phyloP scores from a whole-genome alignment of 495 filamentous ascomycete species.

The Lophiotrema nucula region DNA sequence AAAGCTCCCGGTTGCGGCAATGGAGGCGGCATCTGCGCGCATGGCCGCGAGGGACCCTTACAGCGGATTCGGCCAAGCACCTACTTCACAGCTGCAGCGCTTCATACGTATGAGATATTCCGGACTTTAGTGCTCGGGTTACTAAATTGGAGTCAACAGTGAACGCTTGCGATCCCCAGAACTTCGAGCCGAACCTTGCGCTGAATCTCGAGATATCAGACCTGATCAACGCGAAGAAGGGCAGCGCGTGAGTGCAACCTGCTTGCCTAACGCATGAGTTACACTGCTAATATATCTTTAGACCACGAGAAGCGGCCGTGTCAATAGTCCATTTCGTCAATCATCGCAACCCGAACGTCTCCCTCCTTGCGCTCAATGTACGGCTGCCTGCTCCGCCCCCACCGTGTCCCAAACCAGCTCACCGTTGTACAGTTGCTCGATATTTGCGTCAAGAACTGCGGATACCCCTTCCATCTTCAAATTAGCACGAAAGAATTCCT shows the following conservation, averaged over 20 bases:
- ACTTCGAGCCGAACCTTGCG: conserved; percentile 96
- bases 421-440: conserved; percentile 72
- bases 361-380: conserved; percentile 73
- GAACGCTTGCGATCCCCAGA: conserved; percentile 90
- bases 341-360: conserved; percentile 92
- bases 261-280: background rate
- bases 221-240: conserved; percentile 96
- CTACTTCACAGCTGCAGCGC: conserved; percentile 82
- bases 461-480: conserved; percentile 97
- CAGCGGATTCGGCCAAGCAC: conserved; percentile 73
- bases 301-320: conserved; percentile 89
- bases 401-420: conserved; percentile 14
- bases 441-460: conserved; percentile 99
- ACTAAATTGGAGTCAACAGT: conserved; percentile 47
- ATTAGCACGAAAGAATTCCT: conserved; percentile 98
- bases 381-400: background rate
- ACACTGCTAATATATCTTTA: conserved; percentile 33
- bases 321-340: conserved; percentile 94
- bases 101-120: conserved; percentile 67
- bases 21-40: conserved; percentile 95
- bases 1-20: too few relatives aligned
- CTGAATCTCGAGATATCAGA: conserved; percentile 95
- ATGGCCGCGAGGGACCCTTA: conserved; percentile 96
- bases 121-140: background rate
- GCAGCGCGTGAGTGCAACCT: conserved; percentile 65